Base-by-base conservation (phyloP, 345 rosid genomes). In the Bruguiera parviflora region DNA sequence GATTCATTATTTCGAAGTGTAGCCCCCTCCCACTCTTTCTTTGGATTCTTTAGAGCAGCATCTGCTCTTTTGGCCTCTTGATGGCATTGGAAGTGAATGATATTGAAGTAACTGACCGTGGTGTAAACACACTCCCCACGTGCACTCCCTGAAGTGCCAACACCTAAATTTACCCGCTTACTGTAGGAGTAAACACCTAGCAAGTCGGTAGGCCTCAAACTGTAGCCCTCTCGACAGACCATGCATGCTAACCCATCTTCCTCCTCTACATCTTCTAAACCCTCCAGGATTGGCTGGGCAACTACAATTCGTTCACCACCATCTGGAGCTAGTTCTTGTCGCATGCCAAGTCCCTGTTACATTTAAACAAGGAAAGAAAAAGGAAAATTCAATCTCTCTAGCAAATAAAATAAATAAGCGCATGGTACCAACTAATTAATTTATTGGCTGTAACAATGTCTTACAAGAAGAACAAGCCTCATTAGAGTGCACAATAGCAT, bases 1-100 rank as follows among this genome's bases (percentile, higher is more conserved):
- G 92, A 95, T 81, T 86, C 99, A 65, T 92, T 95, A 85, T 95
- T 95, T 65, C 98, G 85, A 55, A 90, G 86, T 51, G 96, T 83
- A 63, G 99, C 99, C 49, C 99, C 99, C 74, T 95, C 99, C 99
- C 99, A 95, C 86, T 95, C 99, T 89, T 95, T 95, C 89, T 95
- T 95, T 5, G 98, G 98, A 74, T 77, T 95, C 81, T n/a, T 92
- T 68, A 90, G 88, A 65, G 91, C 94, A 69, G 98, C 88, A 73
- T 95, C 99, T 6, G 99, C 99, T 79, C 97, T 84, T 80, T 92
- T 95, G n/a, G 99, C 99, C 77, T 95, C 99, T 77, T 90, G 99
- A 77, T 95, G 99, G 79, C 99, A 95, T 70, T 90, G 99, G 83
- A 95, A 95, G 77, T 95, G 98, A 83, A 95, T 92, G 16, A 86